These are phyloP conservation scores for Quercus berberidifolia DNA, from an alignment of 306 rosid genomes.

Conservation along the genomic window DNA sequence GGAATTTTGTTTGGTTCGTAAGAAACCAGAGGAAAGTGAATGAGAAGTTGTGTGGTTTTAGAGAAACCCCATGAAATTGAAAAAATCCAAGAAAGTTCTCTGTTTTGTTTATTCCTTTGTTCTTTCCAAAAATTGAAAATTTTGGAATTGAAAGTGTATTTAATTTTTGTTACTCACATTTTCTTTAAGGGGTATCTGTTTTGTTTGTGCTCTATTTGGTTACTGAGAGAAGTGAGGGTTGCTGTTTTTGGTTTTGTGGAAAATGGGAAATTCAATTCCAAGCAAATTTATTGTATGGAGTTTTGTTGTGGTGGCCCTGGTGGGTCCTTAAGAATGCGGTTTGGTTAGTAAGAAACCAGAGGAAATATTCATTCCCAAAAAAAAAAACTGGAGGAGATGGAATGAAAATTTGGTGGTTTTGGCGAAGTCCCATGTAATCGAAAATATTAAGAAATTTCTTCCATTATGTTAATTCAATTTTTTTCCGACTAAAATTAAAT, in stretches of 20 bases:
- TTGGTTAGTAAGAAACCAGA: no score
- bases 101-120: neutral
- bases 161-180: neutral
- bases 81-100: neutral
- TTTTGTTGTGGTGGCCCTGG: no score
- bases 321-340: no score
- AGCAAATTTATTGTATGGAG: no score
- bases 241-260: no score
- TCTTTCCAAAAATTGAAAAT: neutral
- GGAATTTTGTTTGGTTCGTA: neutral
- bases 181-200: neutral
- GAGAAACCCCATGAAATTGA: neutral
- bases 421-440: neutral
- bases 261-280: no score
- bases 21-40: neutral
- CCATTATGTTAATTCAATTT: no score
- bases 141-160: no score
- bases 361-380: no score
- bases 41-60: neutral
- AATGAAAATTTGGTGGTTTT: neutral
- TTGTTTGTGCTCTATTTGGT: no score
- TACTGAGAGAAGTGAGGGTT: no score
- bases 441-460: neutral
- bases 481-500: no score
- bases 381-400: neutral